Percentiles rank a stretch among this genome's conserved stretches.
These are phyloP conservation scores for Litsea cubeba DNA, from an alignment of 164 flowering plant species.

Conservation along the genomic window DNA sequence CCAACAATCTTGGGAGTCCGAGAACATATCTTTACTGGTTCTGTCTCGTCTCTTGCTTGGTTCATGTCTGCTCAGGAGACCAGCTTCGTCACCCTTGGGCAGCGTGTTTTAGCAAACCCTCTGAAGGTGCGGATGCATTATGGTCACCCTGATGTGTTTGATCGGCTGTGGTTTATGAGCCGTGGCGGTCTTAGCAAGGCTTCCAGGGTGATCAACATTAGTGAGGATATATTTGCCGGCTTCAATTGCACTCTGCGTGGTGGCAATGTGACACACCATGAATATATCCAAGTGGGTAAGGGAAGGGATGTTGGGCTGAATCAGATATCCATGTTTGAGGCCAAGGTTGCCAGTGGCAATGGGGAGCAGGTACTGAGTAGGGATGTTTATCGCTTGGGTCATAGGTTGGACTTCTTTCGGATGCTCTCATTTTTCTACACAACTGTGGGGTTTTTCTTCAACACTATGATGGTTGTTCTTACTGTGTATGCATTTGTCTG, in stretches of 20 bases:
- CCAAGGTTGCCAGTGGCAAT: conserved; percentile 95
- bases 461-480: conserved; percentile 71
- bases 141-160: conserved; percentile 98
- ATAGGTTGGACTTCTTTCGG: conserved; percentile 86
- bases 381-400: conserved; percentile 89
- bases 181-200: conserved; percentile 98
- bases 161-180: conserved; percentile 84
- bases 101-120: conserved; percentile 95
- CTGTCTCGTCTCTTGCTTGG: conserved; percentile 96
- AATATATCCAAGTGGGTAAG: conserved; percentile 97
- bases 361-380: conserved; percentile 94
- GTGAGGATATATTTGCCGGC: conserved; percentile 97
- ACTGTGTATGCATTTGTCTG: conserved; percentile 80
- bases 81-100: conserved; percentile 94
- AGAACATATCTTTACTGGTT: conserved; percentile 86
- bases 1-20: conserved; percentile 96
- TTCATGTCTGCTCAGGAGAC: conserved; percentile 98
- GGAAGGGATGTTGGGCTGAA: conserved; percentile 96
- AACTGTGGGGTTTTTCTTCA: conserved; percentile 78
- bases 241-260: conserved; percentile 92
- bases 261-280: conserved; percentile 97
- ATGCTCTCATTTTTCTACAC: conserved; percentile 90
- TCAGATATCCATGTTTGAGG: conserved; percentile 96
- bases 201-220: conserved; percentile 82
- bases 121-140: conserved; percentile 92